Evolutionary conservation across 1,284 basidiomycete species (phyloP).

Genomic region (Agroathelia rolfsii): DNA sequence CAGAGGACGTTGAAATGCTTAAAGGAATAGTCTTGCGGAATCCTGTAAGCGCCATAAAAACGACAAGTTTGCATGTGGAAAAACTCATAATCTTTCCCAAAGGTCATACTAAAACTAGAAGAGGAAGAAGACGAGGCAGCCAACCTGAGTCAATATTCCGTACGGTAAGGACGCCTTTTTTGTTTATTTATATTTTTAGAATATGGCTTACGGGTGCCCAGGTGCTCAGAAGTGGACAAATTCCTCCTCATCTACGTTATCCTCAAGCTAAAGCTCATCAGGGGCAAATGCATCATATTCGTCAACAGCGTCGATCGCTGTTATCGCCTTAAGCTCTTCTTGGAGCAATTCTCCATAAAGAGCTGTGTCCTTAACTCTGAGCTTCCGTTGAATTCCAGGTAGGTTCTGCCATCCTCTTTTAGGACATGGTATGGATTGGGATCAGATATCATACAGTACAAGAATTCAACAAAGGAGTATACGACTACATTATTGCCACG

Average conservation of each 20-base stretch:
- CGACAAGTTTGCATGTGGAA: background rate
- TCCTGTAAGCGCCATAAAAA: conserved; percentile 61
- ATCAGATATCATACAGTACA: conserved; percentile 91
- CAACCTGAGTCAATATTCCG: conserved; percentile 80
- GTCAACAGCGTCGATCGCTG: conserved; percentile 95
- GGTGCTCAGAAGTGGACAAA: conserved; percentile 90
- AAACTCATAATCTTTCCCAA: conserved; percentile 16
- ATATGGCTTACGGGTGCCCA: conserved; percentile 20
- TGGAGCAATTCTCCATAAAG: conserved; percentile 97
- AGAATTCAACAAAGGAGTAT: conserved; percentile 98
- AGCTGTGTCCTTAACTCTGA: conserved; percentile 96
- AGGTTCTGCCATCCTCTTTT: conserved; percentile 8
- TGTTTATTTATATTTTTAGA: background rate
- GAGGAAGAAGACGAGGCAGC: conserved; percentile 75
- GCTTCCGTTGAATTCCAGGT: conserved; percentile 88
- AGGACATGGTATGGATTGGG: conserved; percentile 4
- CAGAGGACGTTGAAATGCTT: conserved; percentile 86
- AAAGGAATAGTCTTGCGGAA: conserved; percentile 83
- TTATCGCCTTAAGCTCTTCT: conserved; percentile 91
- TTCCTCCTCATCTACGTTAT: conserved; percentile 93
- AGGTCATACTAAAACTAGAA: conserved; percentile 81
- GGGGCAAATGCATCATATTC: conserved; percentile 95
- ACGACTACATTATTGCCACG: conserved; percentile 97
- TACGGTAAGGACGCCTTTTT: conserved; percentile 37
- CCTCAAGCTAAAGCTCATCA: conserved; percentile 88